phyloP scores from a whole-genome alignment of 305 asterid genomes.

The Euphrasia arctica region DNA sequence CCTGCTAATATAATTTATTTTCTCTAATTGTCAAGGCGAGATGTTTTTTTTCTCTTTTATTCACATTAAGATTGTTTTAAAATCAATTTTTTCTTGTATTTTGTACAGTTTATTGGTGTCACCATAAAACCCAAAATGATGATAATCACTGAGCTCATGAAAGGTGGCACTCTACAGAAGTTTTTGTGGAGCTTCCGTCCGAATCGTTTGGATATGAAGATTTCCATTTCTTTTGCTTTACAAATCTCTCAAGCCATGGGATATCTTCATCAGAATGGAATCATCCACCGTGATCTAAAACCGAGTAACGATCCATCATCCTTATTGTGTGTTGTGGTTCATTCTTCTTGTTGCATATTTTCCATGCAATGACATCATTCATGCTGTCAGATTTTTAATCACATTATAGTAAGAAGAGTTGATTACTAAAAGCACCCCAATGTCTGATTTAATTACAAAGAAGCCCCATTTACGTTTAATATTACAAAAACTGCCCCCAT shows the following conservation, averaged over 20 bases:
- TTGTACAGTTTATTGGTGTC: slow-evolving; percentile 56
- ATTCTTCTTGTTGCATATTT: slow-evolving; percentile 22
- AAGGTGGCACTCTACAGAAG: slow-evolving; percentile 64
- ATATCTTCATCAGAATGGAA: slow-evolving; percentile 50
- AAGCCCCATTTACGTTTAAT: too few relatives aligned
- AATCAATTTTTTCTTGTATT: not conserved
- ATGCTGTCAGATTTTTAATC: not conserved
- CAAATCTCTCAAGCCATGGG: slow-evolving; percentile 64
- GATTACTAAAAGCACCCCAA: too few relatives aligned
- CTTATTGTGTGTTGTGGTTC: not conserved
- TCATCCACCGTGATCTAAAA: slow-evolving; percentile 66
- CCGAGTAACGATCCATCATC: slow-evolving; percentile 40
- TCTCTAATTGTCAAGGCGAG: not conserved
- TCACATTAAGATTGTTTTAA: not conserved
- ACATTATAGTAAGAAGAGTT: too few relatives aligned
- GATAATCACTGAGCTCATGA: slow-evolving; percentile 60
- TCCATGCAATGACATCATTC: not conserved
- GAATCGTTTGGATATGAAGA: slow-evolving; percentile 44
- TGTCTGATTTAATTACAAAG: too few relatives aligned
- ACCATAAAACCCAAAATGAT: slow-evolving; percentile 46
- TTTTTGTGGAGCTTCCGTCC: slow-evolving; percentile 57
- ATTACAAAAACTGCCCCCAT: too few relatives aligned
- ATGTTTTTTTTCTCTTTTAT: not conserved
- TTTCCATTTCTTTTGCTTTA: slow-evolving; percentile 44
- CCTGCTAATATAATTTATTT: not conserved